Conservation (phyloP, 148 eudicot species). For the Vaccinium myrtillus region DNA sequence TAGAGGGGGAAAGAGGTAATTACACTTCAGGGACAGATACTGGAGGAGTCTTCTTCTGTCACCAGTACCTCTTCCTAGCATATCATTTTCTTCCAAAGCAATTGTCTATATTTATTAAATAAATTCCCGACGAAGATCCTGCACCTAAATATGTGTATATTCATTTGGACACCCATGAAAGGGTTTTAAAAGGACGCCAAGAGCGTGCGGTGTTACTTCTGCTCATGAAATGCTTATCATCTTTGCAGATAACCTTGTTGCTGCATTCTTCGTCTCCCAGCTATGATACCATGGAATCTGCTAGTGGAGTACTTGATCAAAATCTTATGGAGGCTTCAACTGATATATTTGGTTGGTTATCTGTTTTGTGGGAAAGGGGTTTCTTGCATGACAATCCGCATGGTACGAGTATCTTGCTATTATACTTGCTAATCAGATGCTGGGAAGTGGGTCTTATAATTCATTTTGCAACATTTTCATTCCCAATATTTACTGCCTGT, state of each 20-base stretch:
- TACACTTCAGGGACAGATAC: not conserved
- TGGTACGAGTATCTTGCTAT: conserved; percentile 37
- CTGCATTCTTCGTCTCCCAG: conserved; percentile 42
- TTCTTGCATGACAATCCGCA: conserved; percentile 91
- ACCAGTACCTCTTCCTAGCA: not conserved
- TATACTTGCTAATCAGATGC: not conserved
- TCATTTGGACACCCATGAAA: not conserved
- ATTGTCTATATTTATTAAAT: not conserved
- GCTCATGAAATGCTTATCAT: conserved; percentile 9
- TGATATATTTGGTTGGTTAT: conserved; percentile 60
- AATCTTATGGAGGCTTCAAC: conserved; percentile 41
- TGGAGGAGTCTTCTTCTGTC: not conserved
- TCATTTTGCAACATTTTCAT: not conserved
- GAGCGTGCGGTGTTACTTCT: not conserved
- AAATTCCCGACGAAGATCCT: not conserved
- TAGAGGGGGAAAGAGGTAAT: not conserved
- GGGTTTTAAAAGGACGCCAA: not conserved
- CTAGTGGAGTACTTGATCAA: conserved; percentile 26
- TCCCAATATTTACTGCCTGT: not conserved
- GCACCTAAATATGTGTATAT: not conserved
- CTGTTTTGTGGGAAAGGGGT: conserved; percentile 92
- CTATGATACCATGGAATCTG: conserved; percentile 28
- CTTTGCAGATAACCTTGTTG: conserved; percentile 65
- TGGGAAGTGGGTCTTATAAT: not conserved
- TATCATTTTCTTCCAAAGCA: not conserved